These are phyloP conservation scores for Phtheirospermum japonicum DNA, from an alignment of 257 asterid species.

Conservation along the genomic window DNA sequence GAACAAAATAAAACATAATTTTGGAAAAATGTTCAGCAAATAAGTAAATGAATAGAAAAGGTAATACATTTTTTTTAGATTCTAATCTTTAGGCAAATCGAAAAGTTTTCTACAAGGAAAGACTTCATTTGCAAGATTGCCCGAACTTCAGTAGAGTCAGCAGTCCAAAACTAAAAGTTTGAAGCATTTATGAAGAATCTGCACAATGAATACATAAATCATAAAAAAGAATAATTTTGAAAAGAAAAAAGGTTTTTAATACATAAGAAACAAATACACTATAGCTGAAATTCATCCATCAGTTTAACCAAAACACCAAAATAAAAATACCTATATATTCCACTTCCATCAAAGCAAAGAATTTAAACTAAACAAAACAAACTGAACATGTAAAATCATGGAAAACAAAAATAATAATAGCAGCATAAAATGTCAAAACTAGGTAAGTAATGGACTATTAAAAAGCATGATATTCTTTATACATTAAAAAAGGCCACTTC, in stretches of 20 bases:
- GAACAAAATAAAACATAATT: conserved; percentile 44
- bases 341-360: conserved; percentile 13
- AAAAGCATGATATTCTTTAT: too few species aligned
- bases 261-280: conserved; percentile 24
- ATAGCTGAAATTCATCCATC: conserved; percentile 22
- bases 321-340: neutral
- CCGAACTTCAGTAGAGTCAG: conserved; percentile 97
- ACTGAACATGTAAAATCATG: conserved; percentile 1
- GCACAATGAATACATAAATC: conserved; percentile 76
- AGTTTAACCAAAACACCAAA: conserved; percentile 8
- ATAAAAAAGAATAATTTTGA: conserved; percentile 41
- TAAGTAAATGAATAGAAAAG: conserved; percentile 34
- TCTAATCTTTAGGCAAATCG: conserved; percentile 56
- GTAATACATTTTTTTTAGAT: conserved; percentile 58
- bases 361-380: neutral
- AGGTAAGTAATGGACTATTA: too few species aligned
- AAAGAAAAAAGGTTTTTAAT: conserved; percentile 27
- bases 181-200: conserved; percentile 89
- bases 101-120: conserved; percentile 64
- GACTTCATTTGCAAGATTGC: conserved; percentile 83
- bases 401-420: too few species aligned
- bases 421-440: too few species aligned
- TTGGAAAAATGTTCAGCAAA: conserved; percentile 51
- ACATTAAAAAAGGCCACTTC: too few species aligned
- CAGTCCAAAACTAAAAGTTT: conserved; percentile 87